A percentile compares a stretch with the other conserved stretches of the same genome.
These are phyloP conservation scores for Aspergillus saccharolyticus DNA, from an alignment of 495 filamentous ascomycete species.

Conservation along the genomic window DNA sequence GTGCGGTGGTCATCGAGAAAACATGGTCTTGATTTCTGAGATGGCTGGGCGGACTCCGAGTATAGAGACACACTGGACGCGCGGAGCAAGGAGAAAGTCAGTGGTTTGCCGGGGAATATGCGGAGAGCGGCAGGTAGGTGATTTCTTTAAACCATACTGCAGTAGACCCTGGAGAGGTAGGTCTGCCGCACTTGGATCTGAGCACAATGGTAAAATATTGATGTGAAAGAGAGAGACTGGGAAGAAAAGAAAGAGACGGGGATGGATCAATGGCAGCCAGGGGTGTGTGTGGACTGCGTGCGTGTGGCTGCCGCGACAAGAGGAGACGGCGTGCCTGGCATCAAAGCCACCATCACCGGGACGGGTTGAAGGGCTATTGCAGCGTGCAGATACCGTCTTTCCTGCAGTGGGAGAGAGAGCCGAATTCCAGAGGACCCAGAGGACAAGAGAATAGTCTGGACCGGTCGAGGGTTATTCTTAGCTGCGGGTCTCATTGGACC, in stretches of 20 bases:
- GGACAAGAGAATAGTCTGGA: conserved; percentile 12
- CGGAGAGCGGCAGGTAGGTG: neutral
- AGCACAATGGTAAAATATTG: neutral
- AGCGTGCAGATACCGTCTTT: neutral
- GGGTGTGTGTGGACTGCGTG: neutral
- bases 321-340: neutral
- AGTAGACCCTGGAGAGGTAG: neutral
- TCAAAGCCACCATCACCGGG: neutral
- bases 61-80: neutral
- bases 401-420: conserved; percentile 4
- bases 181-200: neutral
- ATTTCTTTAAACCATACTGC: neutral
- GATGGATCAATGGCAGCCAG: neutral
- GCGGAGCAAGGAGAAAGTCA: neutral
- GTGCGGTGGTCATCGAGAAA: conserved; percentile 1
- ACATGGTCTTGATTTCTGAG: neutral
- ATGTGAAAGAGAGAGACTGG: neutral
- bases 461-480: conserved; percentile 7
- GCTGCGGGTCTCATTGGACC: neutral
- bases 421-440: neutral
- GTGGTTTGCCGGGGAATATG: neutral
- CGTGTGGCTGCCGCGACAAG: neutral
- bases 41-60: neutral
- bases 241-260: neutral
- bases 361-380: neutral